These are phyloP conservation scores for Wickerhamomyces bovis DNA, from an alignment of 805 yeast species.

Conservation along the genomic window DNA sequence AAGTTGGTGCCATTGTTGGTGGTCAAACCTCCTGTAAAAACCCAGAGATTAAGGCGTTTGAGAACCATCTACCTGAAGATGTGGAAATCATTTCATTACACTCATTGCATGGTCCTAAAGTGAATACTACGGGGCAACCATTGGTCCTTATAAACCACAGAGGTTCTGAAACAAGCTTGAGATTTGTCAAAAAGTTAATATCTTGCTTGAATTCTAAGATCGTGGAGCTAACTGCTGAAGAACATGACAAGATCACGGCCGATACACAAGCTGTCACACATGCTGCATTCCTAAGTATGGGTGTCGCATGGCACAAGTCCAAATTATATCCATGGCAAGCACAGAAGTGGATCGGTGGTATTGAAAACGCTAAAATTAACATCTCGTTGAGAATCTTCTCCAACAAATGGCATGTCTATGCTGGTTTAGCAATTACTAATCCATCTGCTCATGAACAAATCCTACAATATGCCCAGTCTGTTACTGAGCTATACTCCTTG, in stretches of 20 bases:
- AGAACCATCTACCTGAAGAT: slow-evolving; percentile 65
- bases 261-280: slow-evolving; percentile 99
- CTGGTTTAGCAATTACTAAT: slow-evolving; percentile 93
- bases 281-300: slow-evolving; percentile 96
- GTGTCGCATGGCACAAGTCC: slow-evolving; percentile 84
- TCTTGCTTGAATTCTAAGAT: slow-evolving; percentile 71
- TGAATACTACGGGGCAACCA: slow-evolving; percentile 87
- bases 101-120: slow-evolving; percentile 92
- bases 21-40: slow-evolving; percentile 96
- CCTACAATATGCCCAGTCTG: slow-evolving; percentile 80
- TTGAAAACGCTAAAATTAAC: slow-evolving; percentile 93
- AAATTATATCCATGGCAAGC: slow-evolving; percentile 90
- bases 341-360: slow-evolving; percentile 83
- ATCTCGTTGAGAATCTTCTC: slow-evolving; percentile 86
- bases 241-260: slow-evolving; percentile 93
- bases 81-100: slow-evolving; percentile 82
- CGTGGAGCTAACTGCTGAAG: slow-evolving; percentile 74
- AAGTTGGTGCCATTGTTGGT: slow-evolving; percentile 88
- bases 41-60: slow-evolving; percentile 86
- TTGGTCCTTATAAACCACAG: slow-evolving; percentile 78
- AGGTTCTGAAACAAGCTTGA: slow-evolving; percentile 44
- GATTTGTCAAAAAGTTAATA: slow-evolving; percentile 57
- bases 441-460: slow-evolving; percentile 93
- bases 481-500: slow-evolving; percentile 74
- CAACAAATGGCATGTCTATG: slow-evolving; percentile 97